Percentiles rank a stretch among this genome's conserved stretches.
These are phyloP conservation scores for Candida chauliodis DNA, from an alignment of 805 yeast species.

Conservation along the genomic window DNA sequence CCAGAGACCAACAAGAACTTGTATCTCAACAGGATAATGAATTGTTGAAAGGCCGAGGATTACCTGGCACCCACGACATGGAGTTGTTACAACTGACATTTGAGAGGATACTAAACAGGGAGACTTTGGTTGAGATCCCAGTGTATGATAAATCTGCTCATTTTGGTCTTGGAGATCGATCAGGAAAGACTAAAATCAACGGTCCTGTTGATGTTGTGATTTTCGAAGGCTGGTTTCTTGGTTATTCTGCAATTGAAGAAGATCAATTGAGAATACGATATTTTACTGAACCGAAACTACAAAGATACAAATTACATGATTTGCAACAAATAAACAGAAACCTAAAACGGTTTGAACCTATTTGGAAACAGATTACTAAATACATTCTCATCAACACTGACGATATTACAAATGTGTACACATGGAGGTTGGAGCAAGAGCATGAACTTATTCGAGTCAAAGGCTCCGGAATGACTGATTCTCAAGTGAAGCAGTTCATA, in stretches of 20 bases:
- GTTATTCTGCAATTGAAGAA: conserved; percentile 45
- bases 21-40: conserved; percentile 46
- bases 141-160: conserved; percentile 72
- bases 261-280: conserved; percentile 19
- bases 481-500: conserved; percentile 63
- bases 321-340: conserved; percentile 46
- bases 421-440: conserved; percentile 81
- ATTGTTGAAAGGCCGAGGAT: conserved; percentile 74
- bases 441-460: conserved; percentile 47
- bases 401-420: conserved; percentile 58
- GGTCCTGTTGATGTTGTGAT: conserved; percentile 60
- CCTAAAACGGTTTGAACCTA: conserved; percentile 47
- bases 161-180: conserved; percentile 79
- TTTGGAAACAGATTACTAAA: conserved; percentile 58
- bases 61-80: conserved; percentile 93
- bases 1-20: conserved; percentile 54
- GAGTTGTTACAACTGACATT: conserved; percentile 38
- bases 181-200: conserved; percentile 34
- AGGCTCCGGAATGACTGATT: conserved; percentile 82
- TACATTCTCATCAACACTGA: conserved; percentile 63
- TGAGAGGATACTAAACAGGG: conserved; percentile 18
- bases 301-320: conserved; percentile 23
- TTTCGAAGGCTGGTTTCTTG: conserved; percentile 94
- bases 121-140: conserved; percentile 43
- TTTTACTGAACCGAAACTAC: conserved; percentile 18